These are phyloP conservation scores for Microsporum audouinii DNA, from an alignment of 2,329 filamentous ascomycete genomes.

Conservation along the genomic window DNA sequence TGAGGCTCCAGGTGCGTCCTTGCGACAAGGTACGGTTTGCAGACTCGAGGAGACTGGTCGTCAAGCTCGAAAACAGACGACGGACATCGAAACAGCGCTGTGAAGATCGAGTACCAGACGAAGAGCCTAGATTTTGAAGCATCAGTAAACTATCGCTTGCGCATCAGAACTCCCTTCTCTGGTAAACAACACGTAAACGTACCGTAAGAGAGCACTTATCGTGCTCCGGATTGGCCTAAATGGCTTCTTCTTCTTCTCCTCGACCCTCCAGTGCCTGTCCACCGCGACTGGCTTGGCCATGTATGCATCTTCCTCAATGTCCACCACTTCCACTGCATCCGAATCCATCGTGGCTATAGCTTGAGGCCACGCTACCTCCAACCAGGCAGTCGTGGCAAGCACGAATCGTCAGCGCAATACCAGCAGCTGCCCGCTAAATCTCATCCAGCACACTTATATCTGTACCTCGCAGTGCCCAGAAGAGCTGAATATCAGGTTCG, in stretches of 20 bases:
- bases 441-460: not conserved
- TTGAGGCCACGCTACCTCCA: not conserved
- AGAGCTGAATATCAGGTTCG: not conserved
- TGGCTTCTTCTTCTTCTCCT: not conserved
- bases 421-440: not conserved
- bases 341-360: not conserved
- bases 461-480: not conserved
- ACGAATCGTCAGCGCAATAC: not conserved
- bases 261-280: not conserved
- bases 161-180: not conserved
- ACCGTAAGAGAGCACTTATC: constrained; percentile 1
- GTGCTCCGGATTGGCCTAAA: not conserved
- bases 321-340: not conserved
- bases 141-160: not conserved
- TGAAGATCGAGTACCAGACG: constrained; percentile 78
- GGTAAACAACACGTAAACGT: not conserved
- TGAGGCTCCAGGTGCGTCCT: constrained; percentile 60
- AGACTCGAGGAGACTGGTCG: constrained; percentile 62
- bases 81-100: constrained; percentile 72
- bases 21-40: constrained; percentile 64
- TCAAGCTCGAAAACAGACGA: constrained; percentile 55
- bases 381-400: not conserved
- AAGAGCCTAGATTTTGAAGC: constrained; percentile 45
- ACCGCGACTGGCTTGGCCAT: not conserved
- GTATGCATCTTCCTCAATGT: not conserved